Percentiles rank a stretch among this genome's conserved stretches.
Evolutionary conservation across 2,329 filamentous ascomycete genomes (phyloP).

Genomic region (Daldinia eschscholtzii): DNA sequence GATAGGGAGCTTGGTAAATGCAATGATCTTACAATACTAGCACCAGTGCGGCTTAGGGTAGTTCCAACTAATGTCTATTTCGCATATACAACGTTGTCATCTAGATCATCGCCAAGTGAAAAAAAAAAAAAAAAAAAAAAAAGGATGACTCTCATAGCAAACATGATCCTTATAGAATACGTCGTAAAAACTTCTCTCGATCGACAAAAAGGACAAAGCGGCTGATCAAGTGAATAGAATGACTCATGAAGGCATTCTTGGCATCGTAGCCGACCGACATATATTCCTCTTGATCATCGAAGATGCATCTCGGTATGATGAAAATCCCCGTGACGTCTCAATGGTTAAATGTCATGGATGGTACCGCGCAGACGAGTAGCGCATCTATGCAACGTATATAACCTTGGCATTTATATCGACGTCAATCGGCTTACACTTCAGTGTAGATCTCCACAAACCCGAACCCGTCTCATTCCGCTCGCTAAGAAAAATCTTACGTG

Average conservation of each 20-base stretch:
- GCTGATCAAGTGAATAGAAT: not conserved
- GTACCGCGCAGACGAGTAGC: not conserved
- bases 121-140: no score
- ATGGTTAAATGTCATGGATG: not conserved
- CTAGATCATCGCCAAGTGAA: no score
- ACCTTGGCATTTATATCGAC: constrained; percentile 2
- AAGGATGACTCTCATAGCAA: not conserved
- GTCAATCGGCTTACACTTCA: not conserved
- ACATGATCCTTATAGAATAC: not conserved
- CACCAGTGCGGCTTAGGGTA: not conserved
- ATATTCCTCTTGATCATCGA: not conserved
- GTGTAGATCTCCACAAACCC: not conserved
- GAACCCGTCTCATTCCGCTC: not conserved
- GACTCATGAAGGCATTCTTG: not conserved
- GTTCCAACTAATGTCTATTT: not conserved
- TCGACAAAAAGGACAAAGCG: not conserved
- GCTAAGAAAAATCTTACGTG: not conserved
- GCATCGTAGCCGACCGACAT: not conserved
- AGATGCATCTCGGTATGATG: not conserved
- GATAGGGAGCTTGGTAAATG: not conserved
- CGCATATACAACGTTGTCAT: not conserved
- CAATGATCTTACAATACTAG: not conserved
- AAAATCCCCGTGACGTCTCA: not conserved
- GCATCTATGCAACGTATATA: not conserved
- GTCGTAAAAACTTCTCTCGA: not conserved